Conservation (phyloP, 1,284 basidiomycete species). For the Fistulinella cinereoalba region DNA sequence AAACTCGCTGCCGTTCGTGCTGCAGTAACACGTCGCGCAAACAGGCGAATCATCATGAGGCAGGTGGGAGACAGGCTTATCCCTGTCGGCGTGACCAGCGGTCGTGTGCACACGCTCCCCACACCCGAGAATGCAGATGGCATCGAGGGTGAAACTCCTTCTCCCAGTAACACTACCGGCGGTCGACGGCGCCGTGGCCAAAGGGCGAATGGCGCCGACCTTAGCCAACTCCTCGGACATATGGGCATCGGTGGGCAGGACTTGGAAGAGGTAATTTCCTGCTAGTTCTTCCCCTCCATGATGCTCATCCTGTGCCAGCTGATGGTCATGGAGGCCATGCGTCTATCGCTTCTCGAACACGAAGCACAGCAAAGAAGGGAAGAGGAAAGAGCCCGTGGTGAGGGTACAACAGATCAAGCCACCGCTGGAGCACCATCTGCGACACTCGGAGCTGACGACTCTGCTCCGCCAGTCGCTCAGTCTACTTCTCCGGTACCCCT, state of each 20-base stretch:
- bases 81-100: constrained; percentile 91
- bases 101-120: constrained; percentile 65
- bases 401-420: constrained; percentile 37
- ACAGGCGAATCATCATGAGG: constrained; percentile 96
- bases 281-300: background rate
- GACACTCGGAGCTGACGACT: constrained; percentile 7
- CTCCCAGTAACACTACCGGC: constrained; percentile 43
- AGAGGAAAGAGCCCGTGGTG: constrained; percentile 53
- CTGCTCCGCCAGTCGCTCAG: constrained; percentile 3
- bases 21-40: constrained; percentile 85
- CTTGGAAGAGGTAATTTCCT: constrained; percentile 73
- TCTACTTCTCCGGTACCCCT: constrained; percentile 1
- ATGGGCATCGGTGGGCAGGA: constrained; percentile 77
- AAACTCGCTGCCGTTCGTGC: constrained; percentile 89
- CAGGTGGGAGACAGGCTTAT: constrained; percentile 97
- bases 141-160: constrained; percentile 36
- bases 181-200: constrained; percentile 59
- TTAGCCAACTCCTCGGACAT: constrained; percentile 58
- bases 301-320: constrained; percentile 50
- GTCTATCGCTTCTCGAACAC: constrained; percentile 90
- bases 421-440: constrained; percentile 16
- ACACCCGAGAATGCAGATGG: constrained; percentile 49
- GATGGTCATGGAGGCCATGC: constrained; percentile 99
- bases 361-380: constrained; percentile 75
- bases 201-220: constrained; percentile 52